Evolutionary conservation across 257 asterid genomes (phyloP), one percentile per base, ranked within the genome.

Genomic region (Solanum raphanifolium): DNA sequence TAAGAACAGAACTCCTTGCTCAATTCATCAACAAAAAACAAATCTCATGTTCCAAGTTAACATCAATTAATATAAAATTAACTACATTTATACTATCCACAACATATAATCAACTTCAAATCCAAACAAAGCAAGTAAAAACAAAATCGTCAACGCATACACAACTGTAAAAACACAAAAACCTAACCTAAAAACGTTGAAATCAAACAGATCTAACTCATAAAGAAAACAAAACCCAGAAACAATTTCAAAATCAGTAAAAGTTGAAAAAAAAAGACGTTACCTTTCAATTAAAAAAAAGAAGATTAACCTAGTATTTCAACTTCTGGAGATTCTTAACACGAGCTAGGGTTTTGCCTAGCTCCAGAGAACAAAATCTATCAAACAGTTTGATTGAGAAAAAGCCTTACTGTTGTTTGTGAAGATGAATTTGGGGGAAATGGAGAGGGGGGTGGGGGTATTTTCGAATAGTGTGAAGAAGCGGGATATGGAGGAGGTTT

Each of bases 401-500:
- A 39, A 55, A 55, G 25, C 3, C 6, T 41, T 6, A 3, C 2
- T 62, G 32, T 74, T 5, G 58, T 23, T 38, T 52, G 23, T 35
- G 20, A 31, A 11, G 25, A 31, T 6, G 25, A 58, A 58, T n/a
- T 35, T 62, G 78, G 25, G 73, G 58, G 87, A 11, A 65, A 12
- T 86, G 16, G 72, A 9, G 58, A 83, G 2, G 18, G 69, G 91
- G 87, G 32, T 21, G 55, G 79, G 73, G 85, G 41, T 46, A 46
- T 81, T 93, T 94, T 93, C 93, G 94, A 93, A 94, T 88, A 55
- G 72, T 39, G 83, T 86, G 93, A 92, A 92, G 92, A 91, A 93
- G 96, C 98, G 96, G 98, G 94, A 92, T 81, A 29, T 46, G 60
- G 35, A 35, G 85, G 36, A 87, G 58, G 31, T 55, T 34, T 58